phyloP scores from a whole-genome alignment of 495 filamentous ascomycete species.

The Astrocystis sublimbata region DNA sequence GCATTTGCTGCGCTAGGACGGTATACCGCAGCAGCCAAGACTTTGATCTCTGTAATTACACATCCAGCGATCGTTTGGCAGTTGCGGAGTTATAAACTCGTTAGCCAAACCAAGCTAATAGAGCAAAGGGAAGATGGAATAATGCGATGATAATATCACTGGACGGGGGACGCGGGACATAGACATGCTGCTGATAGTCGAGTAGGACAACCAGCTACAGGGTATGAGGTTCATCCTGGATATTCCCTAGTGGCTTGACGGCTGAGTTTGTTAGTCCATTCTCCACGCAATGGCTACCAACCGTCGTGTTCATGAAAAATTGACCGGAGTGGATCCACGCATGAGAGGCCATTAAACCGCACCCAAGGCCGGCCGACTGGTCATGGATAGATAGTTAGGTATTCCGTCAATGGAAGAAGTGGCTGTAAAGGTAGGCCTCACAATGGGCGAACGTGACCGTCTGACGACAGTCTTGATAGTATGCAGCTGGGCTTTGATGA shows the following conservation, averaged over 20 bases:
- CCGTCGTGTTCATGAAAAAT: neutral
- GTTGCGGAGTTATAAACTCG: slow-evolving; percentile 9
- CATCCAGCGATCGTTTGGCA: neutral
- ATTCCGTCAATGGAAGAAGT: too few relatives aligned
- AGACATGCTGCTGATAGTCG: neutral
- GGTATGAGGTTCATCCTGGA: neutral
- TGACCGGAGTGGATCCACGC: neutral
- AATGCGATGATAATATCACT: neutral
- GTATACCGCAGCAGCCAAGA: slow-evolving; percentile 6
- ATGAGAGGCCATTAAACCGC: neutral
- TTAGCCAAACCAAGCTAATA: neutral
- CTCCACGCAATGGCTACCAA: neutral
- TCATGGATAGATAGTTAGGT: neutral
- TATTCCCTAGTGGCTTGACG: neutral
- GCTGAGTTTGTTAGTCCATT: neutral
- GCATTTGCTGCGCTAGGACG: neutral
- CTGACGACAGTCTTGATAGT: neutral
- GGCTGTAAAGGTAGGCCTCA: neutral
- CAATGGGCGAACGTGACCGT: neutral
- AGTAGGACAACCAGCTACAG: neutral
- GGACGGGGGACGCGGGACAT: neutral
- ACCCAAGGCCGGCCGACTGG: slow-evolving; percentile 4
- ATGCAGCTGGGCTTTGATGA: neutral
- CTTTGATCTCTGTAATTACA: neutral
- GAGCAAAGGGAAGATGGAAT: neutral